These are phyloP conservation scores for Otatea glauca DNA, from an alignment of 176 grass and related monocot genomes.

Conservation along the genomic window DNA sequence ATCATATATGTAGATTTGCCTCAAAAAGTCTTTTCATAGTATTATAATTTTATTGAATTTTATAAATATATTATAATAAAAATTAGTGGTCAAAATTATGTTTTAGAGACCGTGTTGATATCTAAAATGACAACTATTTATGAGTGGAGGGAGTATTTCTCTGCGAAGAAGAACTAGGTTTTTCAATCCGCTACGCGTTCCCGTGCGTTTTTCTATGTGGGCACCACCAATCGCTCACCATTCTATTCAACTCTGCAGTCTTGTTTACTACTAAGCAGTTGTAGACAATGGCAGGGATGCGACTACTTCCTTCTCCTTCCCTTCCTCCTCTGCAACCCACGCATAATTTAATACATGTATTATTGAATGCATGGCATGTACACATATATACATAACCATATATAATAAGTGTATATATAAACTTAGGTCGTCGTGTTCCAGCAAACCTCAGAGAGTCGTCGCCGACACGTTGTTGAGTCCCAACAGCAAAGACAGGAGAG, in stretches of 20 bases:
- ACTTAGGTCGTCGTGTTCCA: constrained; percentile 41
- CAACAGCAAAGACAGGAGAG: constrained; percentile 42
- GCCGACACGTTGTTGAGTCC: constrained; percentile 43
- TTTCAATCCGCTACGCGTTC: not conserved
- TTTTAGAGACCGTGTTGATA: no score
- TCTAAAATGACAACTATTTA: no score
- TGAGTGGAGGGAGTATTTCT: no score
- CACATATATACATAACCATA: not conserved
- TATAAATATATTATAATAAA: no score
- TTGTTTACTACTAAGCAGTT: not conserved
- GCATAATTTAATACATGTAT: constrained; percentile 7
- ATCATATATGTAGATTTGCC: no score
- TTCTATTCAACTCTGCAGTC: not conserved
- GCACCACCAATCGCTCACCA: not conserved
- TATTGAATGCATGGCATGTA: not conserved
- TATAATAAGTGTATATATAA: not conserved
- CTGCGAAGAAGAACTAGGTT: no score
- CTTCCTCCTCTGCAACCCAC: not conserved
- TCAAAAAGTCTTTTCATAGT: no score
- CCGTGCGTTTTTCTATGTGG: not conserved
- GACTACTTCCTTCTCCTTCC: constrained; percentile 38
- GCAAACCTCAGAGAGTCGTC: constrained; percentile 39
- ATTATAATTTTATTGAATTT: no score
- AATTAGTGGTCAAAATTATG: no score
- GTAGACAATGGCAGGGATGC: constrained; percentile 43